These are phyloP conservation scores for Cladosporium halotolerans DNA, from an alignment of 2,329 filamentous ascomycete genomes.

Conservation along the genomic window DNA sequence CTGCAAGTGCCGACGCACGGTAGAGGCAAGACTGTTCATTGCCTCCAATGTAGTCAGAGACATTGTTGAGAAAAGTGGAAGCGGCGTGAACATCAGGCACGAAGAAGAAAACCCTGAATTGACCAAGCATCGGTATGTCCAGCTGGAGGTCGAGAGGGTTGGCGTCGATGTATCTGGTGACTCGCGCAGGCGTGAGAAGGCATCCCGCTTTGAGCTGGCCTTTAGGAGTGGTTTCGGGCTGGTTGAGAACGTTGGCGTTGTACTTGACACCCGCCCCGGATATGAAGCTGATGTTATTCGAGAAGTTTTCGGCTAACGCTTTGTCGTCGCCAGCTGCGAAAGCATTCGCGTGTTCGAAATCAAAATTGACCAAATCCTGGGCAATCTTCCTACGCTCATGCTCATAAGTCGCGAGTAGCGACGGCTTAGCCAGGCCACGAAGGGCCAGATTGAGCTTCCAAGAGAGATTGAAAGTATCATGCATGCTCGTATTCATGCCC, in stretches of 20 bases:
- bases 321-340: conserved; percentile 56
- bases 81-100: conserved; percentile 55
- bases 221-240: not conserved
- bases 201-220: conserved; percentile 25
- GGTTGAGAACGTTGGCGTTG: conserved; percentile 56
- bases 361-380: conserved; percentile 39
- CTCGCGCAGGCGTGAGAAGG: conserved; percentile 60
- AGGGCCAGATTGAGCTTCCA: conserved; percentile 40
- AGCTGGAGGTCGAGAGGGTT: conserved; percentile 73
- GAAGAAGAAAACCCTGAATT: conserved; percentile 70
- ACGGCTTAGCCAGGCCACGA: conserved; percentile 33
- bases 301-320: conserved; percentile 62
- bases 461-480: conserved; percentile 39
- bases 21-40: conserved; percentile 49
- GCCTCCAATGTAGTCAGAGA: conserved; percentile 52
- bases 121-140: conserved; percentile 69
- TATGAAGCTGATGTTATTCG: conserved; percentile 66
- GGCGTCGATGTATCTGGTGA: conserved; percentile 68
- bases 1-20: conserved; percentile 53
- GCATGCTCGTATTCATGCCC: conserved; percentile 42
- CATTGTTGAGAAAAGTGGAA: conserved; percentile 52
- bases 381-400: conserved; percentile 39
- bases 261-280: conserved; percentile 67
- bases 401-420: conserved; percentile 36
- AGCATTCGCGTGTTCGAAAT: conserved; percentile 45